Evolutionary conservation across 495 filamentous ascomycete species (phyloP).

Genomic region (Amniculicola lignicola): DNA sequence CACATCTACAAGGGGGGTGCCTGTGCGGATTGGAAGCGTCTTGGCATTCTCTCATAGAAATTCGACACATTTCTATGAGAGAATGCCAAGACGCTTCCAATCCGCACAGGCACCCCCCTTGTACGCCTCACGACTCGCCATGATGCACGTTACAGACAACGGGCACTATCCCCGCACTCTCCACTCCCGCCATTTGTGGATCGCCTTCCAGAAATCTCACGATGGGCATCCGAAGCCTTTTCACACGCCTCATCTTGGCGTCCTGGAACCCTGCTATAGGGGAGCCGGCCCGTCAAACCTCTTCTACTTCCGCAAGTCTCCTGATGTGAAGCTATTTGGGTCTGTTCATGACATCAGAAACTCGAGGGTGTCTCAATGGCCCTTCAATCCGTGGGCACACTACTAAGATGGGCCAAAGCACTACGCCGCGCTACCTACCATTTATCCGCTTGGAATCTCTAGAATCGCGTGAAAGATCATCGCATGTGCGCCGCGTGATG

Average conservation of each 20-base stretch:
- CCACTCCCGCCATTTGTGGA: background rate
- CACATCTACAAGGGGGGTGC: too few species aligned
- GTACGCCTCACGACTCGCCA: too few species aligned
- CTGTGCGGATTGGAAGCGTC: too few species aligned
- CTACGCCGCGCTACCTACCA: background rate
- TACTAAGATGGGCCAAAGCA: slow-evolving; percentile 18
- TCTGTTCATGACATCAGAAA: background rate
- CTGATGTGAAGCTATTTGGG: background rate
- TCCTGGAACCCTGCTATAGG: background rate
- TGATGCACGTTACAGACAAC: too few species aligned
- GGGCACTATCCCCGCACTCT: slow-evolving; percentile 22
- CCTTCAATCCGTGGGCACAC: background rate
- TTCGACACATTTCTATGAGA: too few species aligned
- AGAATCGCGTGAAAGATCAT: background rate
- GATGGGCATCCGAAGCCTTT: background rate
- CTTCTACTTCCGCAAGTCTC: background rate
- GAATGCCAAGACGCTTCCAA: too few species aligned
- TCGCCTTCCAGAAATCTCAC: background rate
- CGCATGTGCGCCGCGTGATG: slow-evolving; percentile 12
- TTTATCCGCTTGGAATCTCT: too few species aligned
- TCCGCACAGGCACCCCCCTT: too few species aligned
- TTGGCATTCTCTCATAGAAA: too few species aligned
- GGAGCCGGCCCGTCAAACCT: background rate
- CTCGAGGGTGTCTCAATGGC: background rate
- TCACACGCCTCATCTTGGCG: background rate